Percentiles rank a stretch among this genome's conserved stretches.
These are phyloP conservation scores for Mucor plumbeus DNA, from an alignment of 371 early-diverging fungal genomes.

Conservation along the genomic window DNA sequence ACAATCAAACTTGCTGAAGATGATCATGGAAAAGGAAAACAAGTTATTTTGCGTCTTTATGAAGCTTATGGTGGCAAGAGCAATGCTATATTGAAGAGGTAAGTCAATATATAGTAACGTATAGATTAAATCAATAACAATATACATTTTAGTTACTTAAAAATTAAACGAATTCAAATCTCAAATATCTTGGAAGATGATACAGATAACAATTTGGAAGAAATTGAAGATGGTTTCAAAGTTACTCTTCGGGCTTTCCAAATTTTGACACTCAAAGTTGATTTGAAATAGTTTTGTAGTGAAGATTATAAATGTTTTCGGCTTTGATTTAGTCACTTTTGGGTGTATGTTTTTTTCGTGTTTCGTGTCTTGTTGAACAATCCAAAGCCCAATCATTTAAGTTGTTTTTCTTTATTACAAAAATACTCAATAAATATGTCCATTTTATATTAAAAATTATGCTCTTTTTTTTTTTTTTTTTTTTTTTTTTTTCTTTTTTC, in stretches of 20 bases:
- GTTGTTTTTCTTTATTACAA: no score
- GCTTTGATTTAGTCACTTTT: no score
- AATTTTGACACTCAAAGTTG: constrained; percentile 52
- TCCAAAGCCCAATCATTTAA: no score
- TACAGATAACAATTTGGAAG: constrained; percentile 11
- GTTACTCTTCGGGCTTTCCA: constrained; percentile 55
- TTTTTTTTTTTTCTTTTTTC: no score
- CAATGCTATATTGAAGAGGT: constrained; percentile 63
- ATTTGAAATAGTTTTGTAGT: constrained; percentile 1
- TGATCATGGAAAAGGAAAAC: constrained; percentile 40
- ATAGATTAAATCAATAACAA: neutral
- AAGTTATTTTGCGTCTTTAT: constrained; percentile 82
- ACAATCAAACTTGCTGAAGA: constrained; percentile 90
- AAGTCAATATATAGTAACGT: constrained; percentile 15
- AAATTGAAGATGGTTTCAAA: constrained; percentile 19
- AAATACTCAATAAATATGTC: no score
- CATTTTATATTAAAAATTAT: no score
- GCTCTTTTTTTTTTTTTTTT: no score
- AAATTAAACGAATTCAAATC: constrained; percentile 37
- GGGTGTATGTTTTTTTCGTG: no score
- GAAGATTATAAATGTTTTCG: no score
- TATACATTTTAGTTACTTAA: constrained; percentile 32
- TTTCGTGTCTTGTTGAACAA: no score
- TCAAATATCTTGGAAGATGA: constrained; percentile 60
- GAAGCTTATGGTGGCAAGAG: constrained; percentile 94